Evolutionary conservation across 768 basidiomycete genomes (phyloP).

Genomic region (Russula sp.): DNA sequence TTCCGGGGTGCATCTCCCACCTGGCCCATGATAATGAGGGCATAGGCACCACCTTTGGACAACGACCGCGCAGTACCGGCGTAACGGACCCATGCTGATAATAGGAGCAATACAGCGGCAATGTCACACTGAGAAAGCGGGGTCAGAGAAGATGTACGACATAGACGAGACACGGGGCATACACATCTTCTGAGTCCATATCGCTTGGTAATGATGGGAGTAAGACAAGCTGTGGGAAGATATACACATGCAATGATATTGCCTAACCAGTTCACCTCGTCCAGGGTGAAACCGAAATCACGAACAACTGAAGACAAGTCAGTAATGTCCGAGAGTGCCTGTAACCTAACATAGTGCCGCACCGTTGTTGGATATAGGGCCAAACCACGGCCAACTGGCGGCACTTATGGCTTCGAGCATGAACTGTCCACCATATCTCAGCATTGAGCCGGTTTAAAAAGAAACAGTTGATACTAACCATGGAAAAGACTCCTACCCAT

Average conservation of each 20-base stretch:
- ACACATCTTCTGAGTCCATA: conserved; percentile 61
- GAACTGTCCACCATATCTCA: conserved; percentile 34
- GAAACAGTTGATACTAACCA: conserved; percentile 36
- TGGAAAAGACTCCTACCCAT: conserved; percentile 54
- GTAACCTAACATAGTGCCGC: conserved; percentile 12
- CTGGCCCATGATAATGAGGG: conserved; percentile 65
- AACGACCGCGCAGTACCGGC: conserved; percentile 57
- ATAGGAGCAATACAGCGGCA: conserved; percentile 44
- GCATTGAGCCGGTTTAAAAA: background rate
- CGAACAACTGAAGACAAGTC: conserved; percentile 37
- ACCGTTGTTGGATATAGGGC: conserved; percentile 71
- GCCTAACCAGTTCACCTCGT: conserved; percentile 76
- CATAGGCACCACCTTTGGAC: conserved; percentile 45
- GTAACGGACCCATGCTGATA: conserved; percentile 73
- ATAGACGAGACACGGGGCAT: conserved; percentile 25
- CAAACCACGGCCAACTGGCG: conserved; percentile 75
- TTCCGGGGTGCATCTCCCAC: conserved; percentile 29
- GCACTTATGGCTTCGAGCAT: conserved; percentile 53
- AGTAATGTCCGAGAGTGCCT: background rate
- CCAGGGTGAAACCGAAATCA: conserved; percentile 61
- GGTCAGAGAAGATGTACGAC: background rate
- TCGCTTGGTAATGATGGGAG: conserved; percentile 50
- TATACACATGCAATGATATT: conserved; percentile 58
- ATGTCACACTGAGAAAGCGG: conserved; percentile 49
- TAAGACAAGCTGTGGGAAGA: conserved; percentile 50